Percentiles rank a stretch among this genome's conserved stretches.
These are phyloP conservation scores for Chaetomium olivaceum DNA, from an alignment of 2,329 filamentous ascomycete species.

Conservation along the genomic window DNA sequence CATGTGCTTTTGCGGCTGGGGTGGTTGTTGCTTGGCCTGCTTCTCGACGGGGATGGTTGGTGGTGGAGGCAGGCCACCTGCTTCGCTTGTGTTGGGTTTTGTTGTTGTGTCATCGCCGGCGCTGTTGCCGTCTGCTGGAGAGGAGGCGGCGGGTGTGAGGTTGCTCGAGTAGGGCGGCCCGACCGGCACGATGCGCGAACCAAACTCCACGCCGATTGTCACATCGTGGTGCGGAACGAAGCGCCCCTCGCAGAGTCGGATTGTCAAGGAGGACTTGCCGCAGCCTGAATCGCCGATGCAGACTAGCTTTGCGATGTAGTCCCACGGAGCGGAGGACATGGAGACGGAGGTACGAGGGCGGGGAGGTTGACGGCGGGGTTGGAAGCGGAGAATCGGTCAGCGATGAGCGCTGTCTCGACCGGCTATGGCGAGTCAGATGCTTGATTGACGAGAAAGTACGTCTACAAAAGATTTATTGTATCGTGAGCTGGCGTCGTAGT, in stretches of 20 bases:
- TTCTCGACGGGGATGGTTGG: conserved; percentile 35
- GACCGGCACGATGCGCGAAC: conserved; percentile 55
- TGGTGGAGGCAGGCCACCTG: conserved; percentile 55
- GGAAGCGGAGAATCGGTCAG: conserved; percentile 7
- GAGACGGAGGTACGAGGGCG: conserved; percentile 22
- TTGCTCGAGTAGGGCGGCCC: conserved; percentile 22
- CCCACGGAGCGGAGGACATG: conserved; percentile 75
- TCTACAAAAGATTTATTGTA: background rate
- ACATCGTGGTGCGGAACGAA: conserved; percentile 95
- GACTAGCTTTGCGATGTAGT: conserved; percentile 98
- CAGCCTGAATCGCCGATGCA: conserved; percentile 96
- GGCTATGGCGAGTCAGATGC: background rate
- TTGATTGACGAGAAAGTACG: background rate
- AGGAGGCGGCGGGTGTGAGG: conserved; percentile 34
- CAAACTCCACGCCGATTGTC: conserved; percentile 95
- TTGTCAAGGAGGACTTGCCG: conserved; percentile 91
- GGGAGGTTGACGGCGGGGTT: conserved; percentile 10
- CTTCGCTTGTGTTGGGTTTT: background rate
- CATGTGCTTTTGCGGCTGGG: conserved; percentile 70
- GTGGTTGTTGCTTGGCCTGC: conserved; percentile 18
- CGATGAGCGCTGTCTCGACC: background rate
- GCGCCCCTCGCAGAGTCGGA: conserved; percentile 93
- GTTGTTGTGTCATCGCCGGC: conserved; percentile 6
- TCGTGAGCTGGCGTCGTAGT: background rate
- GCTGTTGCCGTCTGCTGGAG: conserved; percentile 7